phyloP scores from a whole-genome alignment of 371 early-diverging fungal species.

The Mortierella sp. region DNA sequence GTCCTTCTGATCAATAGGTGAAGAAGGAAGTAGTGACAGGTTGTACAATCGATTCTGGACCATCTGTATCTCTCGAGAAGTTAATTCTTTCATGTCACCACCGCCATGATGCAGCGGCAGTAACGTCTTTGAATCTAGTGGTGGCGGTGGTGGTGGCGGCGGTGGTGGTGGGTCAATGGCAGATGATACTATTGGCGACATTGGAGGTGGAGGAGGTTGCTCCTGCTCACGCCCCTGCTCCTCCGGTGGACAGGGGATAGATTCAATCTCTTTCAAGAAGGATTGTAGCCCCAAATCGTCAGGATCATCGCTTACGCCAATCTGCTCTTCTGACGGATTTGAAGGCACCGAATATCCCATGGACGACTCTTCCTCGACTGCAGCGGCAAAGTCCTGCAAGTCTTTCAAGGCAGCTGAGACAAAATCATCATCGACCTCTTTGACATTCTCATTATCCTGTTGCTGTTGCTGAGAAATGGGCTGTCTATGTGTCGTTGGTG shows the following conservation, averaged over 20 bases:
- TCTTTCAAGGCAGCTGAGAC: slow-evolving; percentile 39
- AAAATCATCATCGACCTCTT: slow-evolving; percentile 25
- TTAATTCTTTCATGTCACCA: not conserved
- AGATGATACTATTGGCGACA: not conserved
- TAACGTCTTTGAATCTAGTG: not conserved
- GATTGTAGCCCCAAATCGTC: slow-evolving; percentile 18
- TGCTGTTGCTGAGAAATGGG: not conserved
- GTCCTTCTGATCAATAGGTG: slow-evolving; percentile 32
- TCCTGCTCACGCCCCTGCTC: slow-evolving; percentile 1
- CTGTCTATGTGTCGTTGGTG: not conserved
- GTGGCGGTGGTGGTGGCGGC: not conserved
- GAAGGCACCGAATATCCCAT: not conserved
- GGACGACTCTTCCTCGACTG: not conserved
- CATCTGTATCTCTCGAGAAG: slow-evolving; percentile 10
- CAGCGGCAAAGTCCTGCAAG: slow-evolving; percentile 43
- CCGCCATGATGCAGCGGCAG: not conserved
- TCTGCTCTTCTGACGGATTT: not conserved
- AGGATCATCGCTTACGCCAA: not conserved
- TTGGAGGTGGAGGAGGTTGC: slow-evolving; percentile 10
- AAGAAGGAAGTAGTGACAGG: slow-evolving; percentile 18
- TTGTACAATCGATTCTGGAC: slow-evolving; percentile 26
- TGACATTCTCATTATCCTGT: not conserved
- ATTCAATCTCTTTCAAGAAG: slow-evolving; percentile 42
- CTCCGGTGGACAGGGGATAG: slow-evolving; percentile 28
- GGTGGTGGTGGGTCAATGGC: slow-evolving; percentile 1